Base-by-base conservation (phyloP, 2,329 filamentous ascomycete species). In the Venturiaceae sp. region DNA sequence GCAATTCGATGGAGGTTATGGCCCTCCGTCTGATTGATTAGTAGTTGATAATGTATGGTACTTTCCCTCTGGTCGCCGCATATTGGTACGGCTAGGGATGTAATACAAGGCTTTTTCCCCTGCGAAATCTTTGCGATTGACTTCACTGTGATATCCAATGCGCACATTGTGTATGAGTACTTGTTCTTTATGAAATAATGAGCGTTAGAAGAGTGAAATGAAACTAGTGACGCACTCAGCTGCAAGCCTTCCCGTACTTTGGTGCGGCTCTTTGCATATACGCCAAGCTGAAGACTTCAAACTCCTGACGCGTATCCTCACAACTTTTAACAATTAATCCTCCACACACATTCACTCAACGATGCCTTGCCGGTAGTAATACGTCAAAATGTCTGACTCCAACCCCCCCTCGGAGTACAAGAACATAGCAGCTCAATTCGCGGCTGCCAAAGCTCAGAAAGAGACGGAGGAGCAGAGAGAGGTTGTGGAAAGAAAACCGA, bases 361-460 rank as follows among this genome's bases (percentile, higher is more conserved):
- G n/a, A n/a, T n/a, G n/a, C n/a, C n/a, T n/a, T n/a, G n/a, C n/a
- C n/a, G n/a, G n/a, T n/a, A n/a, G n/a, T n/a, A n/a, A n/a, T n/a
- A n/a, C n/a, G n/a, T n/a, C n/a, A n/a, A n/a, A n/a, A n/a, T n/a
- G n/a, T n/a, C n/a, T n/a, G n/a, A n/a, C n/a, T n/a, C n/a, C n/a
- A n/a, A n/a, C n/a, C n/a, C n/a, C n/a, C n/a, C n/a, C n/a, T 53
- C 50, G 32, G 69, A 71, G 41, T 68, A 67, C 57, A 67, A 71
- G 53, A 69, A 71, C 63, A 67, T 73, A 32, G 68, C 69, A 37
- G 68, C 68, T 34, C 65, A 66, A 53, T 68, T 67, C 54, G 67
- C 68, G 34, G 71, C 69, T 60, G 68, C 68, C 28, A 72, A 68
- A 62, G 67, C 66, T 4, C 63, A 65, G 13, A 26, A 33, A 30